Conservation (phyloP, 2,329 filamentous ascomycete species). For the Zopfia rhizophila region DNA sequence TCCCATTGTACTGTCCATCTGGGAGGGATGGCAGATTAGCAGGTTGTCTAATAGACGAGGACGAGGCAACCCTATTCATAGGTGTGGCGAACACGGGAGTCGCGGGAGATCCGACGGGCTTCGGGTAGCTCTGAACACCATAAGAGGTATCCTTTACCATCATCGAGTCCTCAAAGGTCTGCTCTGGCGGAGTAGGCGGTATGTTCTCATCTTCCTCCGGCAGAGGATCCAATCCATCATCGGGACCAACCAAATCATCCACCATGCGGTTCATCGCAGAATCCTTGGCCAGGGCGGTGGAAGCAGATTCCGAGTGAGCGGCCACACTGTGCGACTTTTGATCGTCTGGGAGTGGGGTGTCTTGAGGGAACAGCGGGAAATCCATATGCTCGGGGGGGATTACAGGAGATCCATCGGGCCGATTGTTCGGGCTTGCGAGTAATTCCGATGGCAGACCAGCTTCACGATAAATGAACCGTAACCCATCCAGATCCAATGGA, state of each 20-base stretch:
- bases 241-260: slow-evolving; percentile 62
- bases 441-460: slow-evolving; percentile 63
- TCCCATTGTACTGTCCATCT: slow-evolving; percentile 46
- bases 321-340: slow-evolving; percentile 44
- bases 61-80: slow-evolving; percentile 47
- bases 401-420: slow-evolving; percentile 53
- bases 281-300: slow-evolving; percentile 55
- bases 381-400: slow-evolving; percentile 52
- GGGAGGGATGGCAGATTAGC: slow-evolving; percentile 49
- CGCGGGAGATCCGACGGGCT: slow-evolving; percentile 35
- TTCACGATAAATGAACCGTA: slow-evolving; percentile 65
- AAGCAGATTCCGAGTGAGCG: slow-evolving; percentile 60
- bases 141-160: slow-evolving; percentile 44
- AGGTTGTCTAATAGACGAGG: slow-evolving; percentile 47
- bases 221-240: slow-evolving; percentile 52
- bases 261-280: slow-evolving; percentile 68
- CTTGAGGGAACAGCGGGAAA: slow-evolving; percentile 41
- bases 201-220: slow-evolving; percentile 56
- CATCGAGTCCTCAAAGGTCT: slow-evolving; percentile 55
- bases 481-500: slow-evolving; percentile 59
- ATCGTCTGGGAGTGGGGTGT: slow-evolving; percentile 41
- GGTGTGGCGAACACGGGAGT: slow-evolving; percentile 38
- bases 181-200: slow-evolving; percentile 59
- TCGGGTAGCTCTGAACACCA: slow-evolving; percentile 49
- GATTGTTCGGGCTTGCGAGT: slow-evolving; percentile 56